Conservation (phyloP, 805 yeast genomes). For the Yarrowia hollandica region DNA sequence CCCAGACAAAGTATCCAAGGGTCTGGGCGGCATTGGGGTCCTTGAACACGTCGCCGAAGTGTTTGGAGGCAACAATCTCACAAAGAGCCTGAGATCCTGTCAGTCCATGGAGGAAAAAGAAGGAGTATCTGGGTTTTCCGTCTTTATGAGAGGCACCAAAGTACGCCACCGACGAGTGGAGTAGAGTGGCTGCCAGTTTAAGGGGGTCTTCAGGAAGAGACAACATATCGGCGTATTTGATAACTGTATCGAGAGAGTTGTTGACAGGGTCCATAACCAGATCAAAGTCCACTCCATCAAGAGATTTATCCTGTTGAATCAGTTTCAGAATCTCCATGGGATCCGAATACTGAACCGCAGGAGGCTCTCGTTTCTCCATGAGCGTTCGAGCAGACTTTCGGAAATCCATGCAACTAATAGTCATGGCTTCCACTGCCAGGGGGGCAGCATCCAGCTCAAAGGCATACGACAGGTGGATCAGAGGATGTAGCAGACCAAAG, state of each 20-base stretch:
- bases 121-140: constrained; percentile 35
- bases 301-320: constrained; percentile 32
- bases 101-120: constrained; percentile 39
- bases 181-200: constrained; percentile 32
- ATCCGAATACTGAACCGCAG: constrained; percentile 29
- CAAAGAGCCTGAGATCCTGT: constrained; percentile 38
- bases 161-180: constrained; percentile 34
- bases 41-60: constrained; percentile 30
- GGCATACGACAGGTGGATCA: constrained; percentile 44
- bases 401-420: constrained; percentile 37
- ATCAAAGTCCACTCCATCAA: constrained; percentile 31
- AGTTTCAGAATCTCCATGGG: constrained; percentile 33
- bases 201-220: constrained; percentile 33
- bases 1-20: constrained; percentile 32
- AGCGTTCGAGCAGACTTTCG: background rate
- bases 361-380: background rate
- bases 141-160: constrained; percentile 35
- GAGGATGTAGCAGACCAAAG: constrained; percentile 39
- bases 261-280: constrained; percentile 24
- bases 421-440: constrained; percentile 43
- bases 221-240: constrained; percentile 32
- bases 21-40: constrained; percentile 24
- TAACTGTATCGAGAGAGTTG: constrained; percentile 30
- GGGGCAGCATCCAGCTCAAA: constrained; percentile 41
- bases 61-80: constrained; percentile 32